A percentile compares a stretch with the other conserved stretches of the same genome.
Evolutionary conservation across 2,329 filamentous ascomycete species (phyloP).

Genomic region (Verticillium albo-atrum): DNA sequence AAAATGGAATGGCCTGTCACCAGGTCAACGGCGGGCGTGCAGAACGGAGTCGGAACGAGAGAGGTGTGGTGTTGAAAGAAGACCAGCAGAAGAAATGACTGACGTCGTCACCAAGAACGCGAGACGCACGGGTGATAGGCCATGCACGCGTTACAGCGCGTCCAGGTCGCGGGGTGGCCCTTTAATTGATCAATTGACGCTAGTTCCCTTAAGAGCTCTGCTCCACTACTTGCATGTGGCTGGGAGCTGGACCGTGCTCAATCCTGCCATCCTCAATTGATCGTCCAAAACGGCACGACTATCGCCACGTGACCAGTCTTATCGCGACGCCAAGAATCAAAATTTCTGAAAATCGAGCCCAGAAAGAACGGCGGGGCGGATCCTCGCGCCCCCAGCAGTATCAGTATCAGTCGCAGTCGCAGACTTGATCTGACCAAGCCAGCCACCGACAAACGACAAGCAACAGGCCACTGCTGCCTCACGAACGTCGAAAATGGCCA

Average conservation of each 20-base stretch:
- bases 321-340: conserved; percentile 5
- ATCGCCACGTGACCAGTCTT: conserved; percentile 6
- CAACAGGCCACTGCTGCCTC: neutral
- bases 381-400: neutral
- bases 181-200: neutral
- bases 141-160: neutral
- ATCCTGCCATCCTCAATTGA: too few species aligned
- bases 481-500: conserved; percentile 62
- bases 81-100: neutral
- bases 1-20: neutral
- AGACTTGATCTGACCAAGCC: neutral
- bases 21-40: neutral
- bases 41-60: neutral
- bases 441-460: neutral
- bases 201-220: neutral
- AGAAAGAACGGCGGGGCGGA: neutral
- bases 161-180: neutral
- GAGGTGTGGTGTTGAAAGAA: neutral
- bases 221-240: neutral
- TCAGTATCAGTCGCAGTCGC: neutral
- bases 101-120: neutral
- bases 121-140: neutral
- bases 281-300: neutral
- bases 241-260: neutral
- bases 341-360: conserved; percentile 4